Base-by-base conservation (phyloP, 345 rosid genomes). In the Turritis glabra region DNA sequence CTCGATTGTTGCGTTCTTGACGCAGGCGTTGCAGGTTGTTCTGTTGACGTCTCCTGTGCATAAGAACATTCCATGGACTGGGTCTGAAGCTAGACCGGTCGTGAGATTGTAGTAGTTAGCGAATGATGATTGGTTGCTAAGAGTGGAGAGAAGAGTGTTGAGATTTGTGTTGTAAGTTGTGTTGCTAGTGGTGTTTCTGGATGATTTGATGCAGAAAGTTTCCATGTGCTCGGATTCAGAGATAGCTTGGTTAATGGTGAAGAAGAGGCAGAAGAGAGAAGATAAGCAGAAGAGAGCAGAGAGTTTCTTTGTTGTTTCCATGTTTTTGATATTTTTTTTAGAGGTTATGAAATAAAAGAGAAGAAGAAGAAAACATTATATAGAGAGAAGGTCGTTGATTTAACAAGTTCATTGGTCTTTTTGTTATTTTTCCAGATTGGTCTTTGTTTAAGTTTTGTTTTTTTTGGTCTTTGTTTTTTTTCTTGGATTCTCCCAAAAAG, bases 11-110 rank as follows among this genome's bases (percentile, higher is more conserved):
- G 85, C 82, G 0, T 11, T 23, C 10, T 2, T 23, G 38, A 82
- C 82, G 19, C 87, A 89, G 8, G 23, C n/a, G 38, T 19, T 38
- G 74, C 89, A 89, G 2, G 25, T 13, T 17, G 56, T 33, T 7
- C 55, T 11, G 44, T 67, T 25, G 72, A 59, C 37, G 12, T 82
- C 81, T 0, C 84, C 84, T 0, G 58, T 73, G 82, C 87, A 79
- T 19, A 79, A 80, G 59, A 79, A 84, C 68, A 80, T 74, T 3
- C 73, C 79, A 26, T 67, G 68, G 26, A 67, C 68, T 29, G 26
- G 50, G 73, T 75, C 67, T 35, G 79, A 59, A 29, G 60, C 73
- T 50, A 48, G 26, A 48, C 73, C 68, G 7, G 67, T 67, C 5
- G 79, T 75, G 26, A 59, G 68, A 7, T 59, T 75, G 44, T 74